Base-by-base conservation (phyloP, 2,329 filamentous ascomycete genomes). In the Amphichorda felina region DNA sequence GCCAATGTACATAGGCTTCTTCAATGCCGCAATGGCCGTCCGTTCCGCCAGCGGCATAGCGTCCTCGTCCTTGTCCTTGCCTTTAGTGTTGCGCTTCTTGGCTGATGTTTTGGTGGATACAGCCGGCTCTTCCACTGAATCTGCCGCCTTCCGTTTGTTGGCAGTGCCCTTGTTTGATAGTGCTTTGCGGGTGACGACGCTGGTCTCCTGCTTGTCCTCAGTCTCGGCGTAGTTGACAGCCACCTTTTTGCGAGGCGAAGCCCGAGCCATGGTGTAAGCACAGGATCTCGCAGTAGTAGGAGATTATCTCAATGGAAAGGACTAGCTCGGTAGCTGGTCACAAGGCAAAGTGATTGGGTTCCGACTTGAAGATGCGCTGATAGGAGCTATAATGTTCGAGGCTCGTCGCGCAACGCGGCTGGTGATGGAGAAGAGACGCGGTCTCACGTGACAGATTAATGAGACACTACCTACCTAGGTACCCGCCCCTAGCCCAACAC, bases 1-100 rank as follows among this genome's bases (percentile, higher is more conserved):
- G 13, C 91, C 91, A 37, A 98, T 80, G 49, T 83, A 80, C 71
- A 95, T 82, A 10, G 66, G 57, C 53, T 67, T 71, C 53, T 79
- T 79, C 41, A 89, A 64, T 1, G 76, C 74, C 10, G 58, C 46
- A 21, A 77, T 56, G 4, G 68, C 59, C 1, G 86, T 88, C 25
- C 91, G 72, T 18, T 68, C 62, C 15, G 77, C 79, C 2, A 94
- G 57, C 0, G 83, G 77, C 65, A 75, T 74, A 18, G 46, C 45
- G 37, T 64, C 61, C 19, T 63, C 61, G 17, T 52, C 35, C 32
- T 60, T 57, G 7, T 45, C 43, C 37, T 61, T 61, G n/a, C n/a
- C n/a, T 50, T 41, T 57, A 60, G 54, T 54, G 44, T 55, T 63
- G 41, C 58, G 55, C 49, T 68, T 71, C 52, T 70, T 70, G 17